Conservation (phyloP, 495 filamentous ascomycete species). For the Aspergillus sclerotiicarbonarius region DNA sequence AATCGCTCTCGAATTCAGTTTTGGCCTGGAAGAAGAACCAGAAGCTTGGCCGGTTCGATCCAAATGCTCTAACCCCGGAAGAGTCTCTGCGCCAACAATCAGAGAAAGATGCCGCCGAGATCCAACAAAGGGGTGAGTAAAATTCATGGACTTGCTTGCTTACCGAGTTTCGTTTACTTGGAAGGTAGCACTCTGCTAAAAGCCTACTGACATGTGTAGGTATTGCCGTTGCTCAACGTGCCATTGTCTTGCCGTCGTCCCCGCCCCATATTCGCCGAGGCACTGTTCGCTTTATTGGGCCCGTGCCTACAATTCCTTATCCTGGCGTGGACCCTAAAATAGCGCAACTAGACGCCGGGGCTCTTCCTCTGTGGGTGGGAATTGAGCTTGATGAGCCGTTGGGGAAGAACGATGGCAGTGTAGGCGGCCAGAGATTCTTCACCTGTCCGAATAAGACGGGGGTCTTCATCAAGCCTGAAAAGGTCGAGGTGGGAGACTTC, state of each 20-base stretch:
- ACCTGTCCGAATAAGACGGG: conserved; percentile 67
- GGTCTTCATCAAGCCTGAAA: conserved; percentile 85
- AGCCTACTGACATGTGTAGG: conserved; percentile 22
- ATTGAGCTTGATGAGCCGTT: conserved; percentile 81
- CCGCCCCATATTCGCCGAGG: conserved; percentile 70
- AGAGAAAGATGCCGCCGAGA: conserved; percentile 60
- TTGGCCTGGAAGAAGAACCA: conserved; percentile 90
- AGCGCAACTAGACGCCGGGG: conserved; percentile 24
- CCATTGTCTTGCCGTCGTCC: conserved; percentile 43
- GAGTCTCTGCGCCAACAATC: conserved; percentile 66
- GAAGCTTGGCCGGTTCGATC: conserved; percentile 93
- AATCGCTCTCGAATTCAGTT: conserved; percentile 78
- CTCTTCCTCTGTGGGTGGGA: conserved; percentile 75
- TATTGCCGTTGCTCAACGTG: conserved; percentile 34
- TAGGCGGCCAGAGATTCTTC: conserved; percentile 78
- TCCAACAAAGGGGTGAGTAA: conserved; percentile 55
- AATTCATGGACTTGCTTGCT: neutral
- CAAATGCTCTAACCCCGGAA: conserved; percentile 62
- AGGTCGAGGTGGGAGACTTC: conserved; percentile 85
- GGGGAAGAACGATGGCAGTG: conserved; percentile 87
- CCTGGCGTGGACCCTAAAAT: conserved; percentile 33
- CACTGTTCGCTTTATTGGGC: conserved; percentile 78
- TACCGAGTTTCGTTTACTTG: neutral
- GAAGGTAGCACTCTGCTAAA: neutral
- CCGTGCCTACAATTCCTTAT: conserved; percentile 75